phyloP scores from a whole-genome alignment of 2,329 filamentous ascomycete species.

The Venturia effusa region DNA sequence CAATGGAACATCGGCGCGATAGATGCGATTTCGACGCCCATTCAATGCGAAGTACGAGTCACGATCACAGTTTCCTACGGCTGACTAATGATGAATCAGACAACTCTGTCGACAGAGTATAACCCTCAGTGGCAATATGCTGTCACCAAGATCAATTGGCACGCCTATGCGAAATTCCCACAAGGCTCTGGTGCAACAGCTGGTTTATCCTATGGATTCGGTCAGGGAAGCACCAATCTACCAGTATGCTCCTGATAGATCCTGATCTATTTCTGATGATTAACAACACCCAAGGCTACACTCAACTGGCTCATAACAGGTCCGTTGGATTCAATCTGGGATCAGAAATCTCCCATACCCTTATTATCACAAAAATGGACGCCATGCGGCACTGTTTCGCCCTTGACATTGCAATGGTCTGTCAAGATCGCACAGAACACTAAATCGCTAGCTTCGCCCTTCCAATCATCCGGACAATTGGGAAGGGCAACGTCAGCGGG shows the following conservation, averaged over 20 bases:
- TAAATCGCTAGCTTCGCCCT: background rate
- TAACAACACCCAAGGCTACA: background rate
- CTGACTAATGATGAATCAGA: background rate
- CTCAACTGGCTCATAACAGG: background rate
- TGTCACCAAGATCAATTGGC: background rate
- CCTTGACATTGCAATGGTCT: background rate
- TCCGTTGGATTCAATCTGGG: background rate
- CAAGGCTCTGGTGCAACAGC: background rate
- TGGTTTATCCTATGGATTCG: background rate
- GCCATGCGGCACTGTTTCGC: background rate
- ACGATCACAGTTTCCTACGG: too few species aligned
- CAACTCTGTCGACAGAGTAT: slow-evolving; percentile 3
- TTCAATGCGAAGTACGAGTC: background rate
- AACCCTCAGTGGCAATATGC: slow-evolving; percentile 1
- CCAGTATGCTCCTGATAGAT: background rate
- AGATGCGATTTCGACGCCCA: background rate
- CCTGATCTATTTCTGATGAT: background rate
- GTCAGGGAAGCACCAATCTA: background rate
- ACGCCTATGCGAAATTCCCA: background rate
- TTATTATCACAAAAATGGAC: background rate
- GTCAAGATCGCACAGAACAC: background rate
- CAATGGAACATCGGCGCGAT: slow-evolving; percentile 6
- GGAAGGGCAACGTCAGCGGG: background rate
- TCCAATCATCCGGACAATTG: background rate
- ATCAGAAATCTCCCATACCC: background rate